phyloP scores from a whole-genome alignment of 345 rosid species.

The Turnera subulata region DNA sequence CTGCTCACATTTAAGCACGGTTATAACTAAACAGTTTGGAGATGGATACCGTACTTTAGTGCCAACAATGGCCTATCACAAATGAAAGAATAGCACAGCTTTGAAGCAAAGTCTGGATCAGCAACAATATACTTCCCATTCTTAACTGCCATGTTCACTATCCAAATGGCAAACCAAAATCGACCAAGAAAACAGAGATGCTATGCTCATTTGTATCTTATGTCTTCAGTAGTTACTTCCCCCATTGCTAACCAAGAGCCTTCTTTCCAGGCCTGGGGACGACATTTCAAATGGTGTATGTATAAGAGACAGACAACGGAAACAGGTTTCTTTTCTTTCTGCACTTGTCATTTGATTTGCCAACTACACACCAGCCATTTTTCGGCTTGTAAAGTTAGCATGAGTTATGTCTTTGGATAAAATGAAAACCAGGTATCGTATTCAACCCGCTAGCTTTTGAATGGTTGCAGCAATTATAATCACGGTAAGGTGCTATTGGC shows the following conservation, averaged over 20 bases:
- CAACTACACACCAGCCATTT: not conserved
- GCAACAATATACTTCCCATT: constrained; percentile 5
- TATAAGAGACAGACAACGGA: no score
- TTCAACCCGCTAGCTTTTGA: not conserved
- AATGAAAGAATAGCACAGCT: constrained; percentile 32
- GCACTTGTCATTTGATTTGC: not conserved
- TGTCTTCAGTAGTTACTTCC: no score
- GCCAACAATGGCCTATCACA: not conserved
- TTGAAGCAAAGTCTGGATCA: constrained; percentile 5
- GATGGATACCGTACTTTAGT: no score
- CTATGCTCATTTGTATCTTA: no score
- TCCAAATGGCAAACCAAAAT: not conserved
- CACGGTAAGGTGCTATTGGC: constrained; percentile 47
- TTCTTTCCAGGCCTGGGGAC: no score
- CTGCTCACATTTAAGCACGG: not conserved
- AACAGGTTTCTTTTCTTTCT: no score
- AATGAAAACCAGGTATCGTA: no score
- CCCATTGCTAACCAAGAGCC: no score
- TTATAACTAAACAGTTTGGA: not conserved
- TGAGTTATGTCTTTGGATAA: no score
- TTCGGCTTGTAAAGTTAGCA: no score
- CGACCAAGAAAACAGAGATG: no score
- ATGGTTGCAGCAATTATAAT: not conserved
- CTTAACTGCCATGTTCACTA: not conserved
- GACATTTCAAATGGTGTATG: no score